Evolutionary conservation across 2,329 filamentous ascomycete genomes (phyloP).

Genomic region (Geosmithia flava): DNA sequence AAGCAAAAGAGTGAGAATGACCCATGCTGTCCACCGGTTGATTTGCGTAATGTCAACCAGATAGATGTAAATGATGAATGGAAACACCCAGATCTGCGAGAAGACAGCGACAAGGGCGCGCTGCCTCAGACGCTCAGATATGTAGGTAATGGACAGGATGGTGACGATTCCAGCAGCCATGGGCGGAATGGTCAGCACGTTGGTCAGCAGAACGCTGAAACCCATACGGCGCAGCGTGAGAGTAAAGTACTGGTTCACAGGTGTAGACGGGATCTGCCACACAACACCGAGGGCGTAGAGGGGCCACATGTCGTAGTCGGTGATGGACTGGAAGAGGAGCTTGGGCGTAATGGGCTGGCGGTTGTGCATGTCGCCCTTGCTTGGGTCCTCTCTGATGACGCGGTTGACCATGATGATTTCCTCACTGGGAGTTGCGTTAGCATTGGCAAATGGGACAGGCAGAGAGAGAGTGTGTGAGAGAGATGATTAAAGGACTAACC

Average conservation of each 20-base stretch:
- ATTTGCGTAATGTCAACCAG: slow-evolving; percentile 18
- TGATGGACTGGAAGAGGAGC: slow-evolving; percentile 30
- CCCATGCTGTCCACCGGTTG: slow-evolving; percentile 25
- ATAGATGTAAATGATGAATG: slow-evolving; percentile 40
- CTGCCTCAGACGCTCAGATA: slow-evolving; percentile 18
- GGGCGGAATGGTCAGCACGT: slow-evolving; percentile 49
- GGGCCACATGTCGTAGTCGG: slow-evolving; percentile 44
- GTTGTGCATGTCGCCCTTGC: slow-evolving; percentile 42
- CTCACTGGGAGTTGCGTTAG: slow-evolving; percentile 10
- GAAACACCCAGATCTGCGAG: slow-evolving; percentile 46
- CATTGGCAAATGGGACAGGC: background rate
- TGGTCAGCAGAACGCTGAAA: slow-evolving; percentile 38
- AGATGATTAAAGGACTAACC: background rate
- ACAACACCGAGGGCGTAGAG: slow-evolving; percentile 31
- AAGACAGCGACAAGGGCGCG: slow-evolving; percentile 27
- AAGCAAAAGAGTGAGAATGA: slow-evolving; percentile 26
- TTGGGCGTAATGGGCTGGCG: slow-evolving; percentile 34
- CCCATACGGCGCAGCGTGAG: slow-evolving; percentile 11
- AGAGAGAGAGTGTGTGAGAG: background rate
- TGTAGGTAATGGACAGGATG: slow-evolving; percentile 14
- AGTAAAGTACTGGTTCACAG: slow-evolving; percentile 13
- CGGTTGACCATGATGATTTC: slow-evolving; percentile 47
- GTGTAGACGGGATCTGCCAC: slow-evolving; percentile 10
- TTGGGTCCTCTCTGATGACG: slow-evolving; percentile 40
- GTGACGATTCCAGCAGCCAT: slow-evolving; percentile 31